These are phyloP conservation scores for Clitocybe nebularis DNA, from an alignment of 1,284 basidiomycete species.

Conservation along the genomic window DNA sequence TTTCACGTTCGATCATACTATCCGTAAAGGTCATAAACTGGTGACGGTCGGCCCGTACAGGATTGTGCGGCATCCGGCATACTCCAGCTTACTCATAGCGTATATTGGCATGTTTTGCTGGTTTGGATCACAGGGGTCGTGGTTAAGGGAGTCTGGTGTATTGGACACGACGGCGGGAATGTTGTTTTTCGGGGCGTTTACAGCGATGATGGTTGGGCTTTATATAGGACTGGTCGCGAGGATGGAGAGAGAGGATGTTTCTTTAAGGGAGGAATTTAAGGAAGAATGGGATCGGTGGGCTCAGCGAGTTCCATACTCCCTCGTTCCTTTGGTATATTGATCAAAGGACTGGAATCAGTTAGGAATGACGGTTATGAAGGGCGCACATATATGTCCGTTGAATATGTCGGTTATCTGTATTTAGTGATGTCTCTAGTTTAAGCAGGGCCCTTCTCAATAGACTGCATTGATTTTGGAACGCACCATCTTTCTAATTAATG, in stretches of 20 bases:
- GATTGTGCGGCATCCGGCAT: slow-evolving; percentile 13
- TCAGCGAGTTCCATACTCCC: slow-evolving; percentile 8
- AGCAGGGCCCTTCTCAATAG: too few species aligned
- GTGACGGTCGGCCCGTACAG: slow-evolving; percentile 12
- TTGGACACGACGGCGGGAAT: background rate
- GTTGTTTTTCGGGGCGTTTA: background rate
- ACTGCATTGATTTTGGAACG: too few species aligned
- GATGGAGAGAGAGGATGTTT: slow-evolving; percentile 3
- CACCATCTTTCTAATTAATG: too few species aligned
- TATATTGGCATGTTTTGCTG: background rate
- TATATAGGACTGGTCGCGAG: background rate
- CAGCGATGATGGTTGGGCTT: background rate
- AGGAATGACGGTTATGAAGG: too few species aligned
- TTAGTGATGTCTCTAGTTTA: too few species aligned
- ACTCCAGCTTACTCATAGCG: background rate
- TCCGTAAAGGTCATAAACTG: slow-evolving; percentile 11
- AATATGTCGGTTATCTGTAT: too few species aligned
- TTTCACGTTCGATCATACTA: slow-evolving; percentile 13
- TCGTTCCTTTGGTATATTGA: slow-evolving; percentile 7
- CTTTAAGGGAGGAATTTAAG: slow-evolving; percentile 5
- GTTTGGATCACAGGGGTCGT: background rate
- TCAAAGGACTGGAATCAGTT: too few species aligned
- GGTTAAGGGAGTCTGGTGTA: slow-evolving; percentile 1
- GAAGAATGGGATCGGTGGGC: slow-evolving; percentile 9
- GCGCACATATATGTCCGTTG: too few species aligned